Conservation (phyloP, 2,329 filamentous ascomycete genomes). For the Cordyceps tenuipes region DNA sequence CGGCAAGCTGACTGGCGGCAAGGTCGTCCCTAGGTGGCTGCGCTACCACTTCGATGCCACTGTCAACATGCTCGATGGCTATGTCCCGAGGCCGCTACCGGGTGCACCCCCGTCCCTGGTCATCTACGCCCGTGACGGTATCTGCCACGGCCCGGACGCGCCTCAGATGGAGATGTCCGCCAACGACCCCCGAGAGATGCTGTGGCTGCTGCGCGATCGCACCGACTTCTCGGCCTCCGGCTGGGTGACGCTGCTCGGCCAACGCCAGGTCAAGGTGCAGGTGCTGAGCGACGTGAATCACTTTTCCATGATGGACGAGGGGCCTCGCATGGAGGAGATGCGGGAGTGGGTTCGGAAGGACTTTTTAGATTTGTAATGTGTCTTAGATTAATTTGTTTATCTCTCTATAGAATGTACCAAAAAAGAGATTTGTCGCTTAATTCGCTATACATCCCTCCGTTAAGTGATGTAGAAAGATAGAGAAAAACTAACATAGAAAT, state of each 20-base stretch:
- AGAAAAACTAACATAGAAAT: too few relatives aligned
- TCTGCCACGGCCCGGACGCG: conserved; percentile 36
- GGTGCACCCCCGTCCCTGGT: conserved; percentile 53
- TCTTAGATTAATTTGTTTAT: background rate
- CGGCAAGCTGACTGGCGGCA: conserved; percentile 43
- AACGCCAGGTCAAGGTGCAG: conserved; percentile 45
- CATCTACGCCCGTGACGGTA: conserved; percentile 67
- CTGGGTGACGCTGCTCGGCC: conserved; percentile 16
- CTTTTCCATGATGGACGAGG: conserved; percentile 68
- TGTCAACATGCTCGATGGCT: conserved; percentile 59
- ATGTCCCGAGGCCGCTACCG: conserved; percentile 49
- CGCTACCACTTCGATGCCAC: conserved; percentile 64
- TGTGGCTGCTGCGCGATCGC: conserved; percentile 64
- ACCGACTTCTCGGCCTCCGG: conserved; percentile 47
- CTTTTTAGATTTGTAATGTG: background rate
- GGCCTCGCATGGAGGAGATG: background rate
- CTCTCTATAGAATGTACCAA: background rate
- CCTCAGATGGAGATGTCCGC: conserved; percentile 44
- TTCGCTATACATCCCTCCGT: too few relatives aligned
- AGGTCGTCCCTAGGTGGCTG: conserved; percentile 55
- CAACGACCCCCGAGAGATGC: background rate
- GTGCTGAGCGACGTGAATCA: conserved; percentile 58
- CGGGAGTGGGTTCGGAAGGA: background rate
- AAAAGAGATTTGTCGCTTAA: background rate
- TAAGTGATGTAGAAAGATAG: too few relatives aligned